Evolutionary conservation across 768 basidiomycete species (phyloP).

Genomic region (Tulasnella sp.): DNA sequence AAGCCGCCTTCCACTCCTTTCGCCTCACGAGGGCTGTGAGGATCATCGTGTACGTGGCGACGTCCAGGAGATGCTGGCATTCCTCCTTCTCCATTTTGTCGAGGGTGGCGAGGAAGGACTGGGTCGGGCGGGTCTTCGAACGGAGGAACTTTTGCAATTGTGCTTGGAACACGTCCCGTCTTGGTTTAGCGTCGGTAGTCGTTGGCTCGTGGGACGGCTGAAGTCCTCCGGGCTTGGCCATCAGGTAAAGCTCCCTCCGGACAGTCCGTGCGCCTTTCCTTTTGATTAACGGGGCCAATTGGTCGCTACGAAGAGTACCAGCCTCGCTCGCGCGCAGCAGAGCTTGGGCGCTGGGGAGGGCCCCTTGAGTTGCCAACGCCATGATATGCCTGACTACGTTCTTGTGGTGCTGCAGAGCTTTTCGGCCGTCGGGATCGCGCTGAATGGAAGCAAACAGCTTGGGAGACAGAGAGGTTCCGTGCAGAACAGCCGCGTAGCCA

Average conservation of each 20-base stretch:
- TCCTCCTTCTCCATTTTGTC: constrained; percentile 3
- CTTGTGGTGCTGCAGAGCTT: not conserved
- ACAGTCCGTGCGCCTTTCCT: not conserved
- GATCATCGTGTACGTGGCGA: not conserved
- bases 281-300: not conserved
- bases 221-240: not conserved
- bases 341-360: not conserved
- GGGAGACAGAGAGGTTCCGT: not conserved
- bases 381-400: not conserved
- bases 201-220: not conserved
- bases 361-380: not conserved
- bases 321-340: not conserved
- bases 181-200: not conserved
- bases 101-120: not conserved
- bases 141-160: not conserved
- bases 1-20: constrained; percentile 10
- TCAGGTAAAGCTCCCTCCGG: not conserved
- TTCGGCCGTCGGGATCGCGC: not conserved
- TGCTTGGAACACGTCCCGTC: not conserved
- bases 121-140: not conserved
- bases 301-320: not conserved
- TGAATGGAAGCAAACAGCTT: not conserved
- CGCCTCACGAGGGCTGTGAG: not conserved
- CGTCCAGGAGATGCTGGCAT: not conserved
- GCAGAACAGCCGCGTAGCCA: not conserved